Conservation (phyloP, 495 filamentous ascomycete species). For the Penicillium tannophilum region DNA sequence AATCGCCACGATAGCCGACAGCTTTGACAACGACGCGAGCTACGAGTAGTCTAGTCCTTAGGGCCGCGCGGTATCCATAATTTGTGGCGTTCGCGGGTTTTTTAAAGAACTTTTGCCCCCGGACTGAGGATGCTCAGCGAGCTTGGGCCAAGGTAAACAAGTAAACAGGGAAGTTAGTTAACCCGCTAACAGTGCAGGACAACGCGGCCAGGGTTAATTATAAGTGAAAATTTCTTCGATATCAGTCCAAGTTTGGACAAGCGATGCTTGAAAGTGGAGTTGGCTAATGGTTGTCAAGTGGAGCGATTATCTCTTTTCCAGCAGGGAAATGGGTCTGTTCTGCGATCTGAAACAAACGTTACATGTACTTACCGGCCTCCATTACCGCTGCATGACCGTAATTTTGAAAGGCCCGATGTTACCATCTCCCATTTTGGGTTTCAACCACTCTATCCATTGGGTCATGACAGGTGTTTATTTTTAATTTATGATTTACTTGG, state of each 20-base stretch:
- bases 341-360: conserved; percentile 31
- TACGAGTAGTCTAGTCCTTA: conserved; percentile 1
- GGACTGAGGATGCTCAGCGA: not conserved
- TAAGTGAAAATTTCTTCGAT: conserved; percentile 5
- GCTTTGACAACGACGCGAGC: not conserved
- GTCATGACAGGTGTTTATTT: not conserved
- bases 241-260: conserved; percentile 6
- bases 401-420: conserved; percentile 19
- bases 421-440: conserved; percentile 12
- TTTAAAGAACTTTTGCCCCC: not conserved
- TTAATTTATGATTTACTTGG: not conserved
- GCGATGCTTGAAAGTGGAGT: conserved; percentile 6
- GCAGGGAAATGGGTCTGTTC: conserved; percentile 14
- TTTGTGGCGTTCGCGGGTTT: conserved; percentile 3
- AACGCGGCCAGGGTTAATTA: not conserved
- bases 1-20: not conserved
- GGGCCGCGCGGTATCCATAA: conserved; percentile 12
- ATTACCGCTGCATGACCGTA: not conserved
- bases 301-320: conserved; percentile 17
- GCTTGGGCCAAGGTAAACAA: not conserved
- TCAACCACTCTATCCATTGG: not conserved
- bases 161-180: not conserved
- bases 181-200: not conserved
- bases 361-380: conserved; percentile 6
- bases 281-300: conserved; percentile 14